Conservation (phyloP, 805 yeast species). For the Cyberlindnera euphorbiae region DNA sequence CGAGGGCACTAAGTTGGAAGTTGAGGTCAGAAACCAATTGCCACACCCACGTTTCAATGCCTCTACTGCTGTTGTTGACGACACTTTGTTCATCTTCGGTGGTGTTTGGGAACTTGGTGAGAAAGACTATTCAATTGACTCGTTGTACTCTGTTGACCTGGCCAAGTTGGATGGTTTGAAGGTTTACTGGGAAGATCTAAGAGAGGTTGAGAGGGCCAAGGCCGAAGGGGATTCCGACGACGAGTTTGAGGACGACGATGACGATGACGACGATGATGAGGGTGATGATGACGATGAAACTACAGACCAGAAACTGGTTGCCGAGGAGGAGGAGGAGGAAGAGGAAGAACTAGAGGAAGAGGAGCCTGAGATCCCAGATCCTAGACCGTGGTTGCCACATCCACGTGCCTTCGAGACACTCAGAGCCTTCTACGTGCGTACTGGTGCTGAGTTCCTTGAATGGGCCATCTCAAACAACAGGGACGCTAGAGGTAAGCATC, state of each 20-base stretch:
- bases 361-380: constrained; percentile 76
- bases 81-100: constrained; percentile 76
- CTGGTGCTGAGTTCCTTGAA: constrained; percentile 81
- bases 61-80: constrained; percentile 79
- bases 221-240: constrained; percentile 51
- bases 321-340: constrained; percentile 55
- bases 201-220: constrained; percentile 45
- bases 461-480: constrained; percentile 89
- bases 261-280: constrained; percentile 65
- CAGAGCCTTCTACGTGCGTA: constrained; percentile 78
- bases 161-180: constrained; percentile 84
- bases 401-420: constrained; percentile 89
- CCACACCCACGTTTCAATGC: constrained; percentile 93
- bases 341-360: constrained; percentile 58
- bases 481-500: constrained; percentile 82
- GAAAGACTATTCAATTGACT: constrained; percentile 76
- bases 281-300: constrained; percentile 53
- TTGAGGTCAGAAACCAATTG: constrained; percentile 49
- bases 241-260: constrained; percentile 61
- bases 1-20: constrained; percentile 7
- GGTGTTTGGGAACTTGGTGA: constrained; percentile 91
- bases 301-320: constrained; percentile 34
- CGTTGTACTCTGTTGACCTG: constrained; percentile 80
- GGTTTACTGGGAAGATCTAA: constrained; percentile 84
- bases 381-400: constrained; percentile 95